These are phyloP conservation scores for Colletotrichum caudatum DNA, from an alignment of 2,329 filamentous ascomycete genomes.

Conservation along the genomic window DNA sequence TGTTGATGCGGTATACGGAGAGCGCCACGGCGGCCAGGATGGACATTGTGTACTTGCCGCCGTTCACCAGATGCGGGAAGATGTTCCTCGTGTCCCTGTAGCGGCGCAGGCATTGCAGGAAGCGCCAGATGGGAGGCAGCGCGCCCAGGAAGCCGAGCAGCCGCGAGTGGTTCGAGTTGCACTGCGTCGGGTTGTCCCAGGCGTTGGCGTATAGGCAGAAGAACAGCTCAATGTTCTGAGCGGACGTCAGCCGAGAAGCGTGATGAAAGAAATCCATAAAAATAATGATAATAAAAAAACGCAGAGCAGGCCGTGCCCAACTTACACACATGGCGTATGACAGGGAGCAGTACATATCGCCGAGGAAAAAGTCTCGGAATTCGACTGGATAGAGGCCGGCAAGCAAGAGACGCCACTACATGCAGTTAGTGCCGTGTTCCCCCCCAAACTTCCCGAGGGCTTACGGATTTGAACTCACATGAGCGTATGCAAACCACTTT, in stretches of 20 bases:
- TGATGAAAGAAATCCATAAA: too few relatives aligned
- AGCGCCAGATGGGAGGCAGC: constrained; percentile 89
- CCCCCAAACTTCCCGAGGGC: neutral
- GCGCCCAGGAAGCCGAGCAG: constrained; percentile 87
- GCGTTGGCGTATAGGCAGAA: constrained; percentile 89
- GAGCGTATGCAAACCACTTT: constrained; percentile 89
- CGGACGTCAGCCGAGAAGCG: constrained; percentile 3
- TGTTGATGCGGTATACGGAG: constrained; percentile 84
- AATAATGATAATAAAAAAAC: too few relatives aligned
- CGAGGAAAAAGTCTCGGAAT: constrained; percentile 96
- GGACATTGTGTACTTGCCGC: constrained; percentile 89
- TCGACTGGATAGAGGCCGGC: constrained; percentile 93
- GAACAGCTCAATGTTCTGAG: constrained; percentile 89
- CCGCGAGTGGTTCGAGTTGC: constrained; percentile 88
- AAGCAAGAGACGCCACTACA: constrained; percentile 83
- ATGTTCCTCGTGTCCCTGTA: constrained; percentile 87
- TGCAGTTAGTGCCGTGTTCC: constrained; percentile 43
- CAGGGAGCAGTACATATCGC: constrained; percentile 96
- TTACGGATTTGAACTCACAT: constrained; percentile 69
- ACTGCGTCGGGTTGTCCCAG: constrained; percentile 80
- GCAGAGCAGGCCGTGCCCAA: constrained; percentile 42
- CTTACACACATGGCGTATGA: constrained; percentile 89
- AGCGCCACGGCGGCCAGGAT: constrained; percentile 83
- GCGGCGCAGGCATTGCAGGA: constrained; percentile 89
- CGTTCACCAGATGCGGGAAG: constrained; percentile 94